Evolutionary conservation across 176 grass and related monocot genomes (phyloP).

Genomic region (Phyllostachys edulis): DNA sequence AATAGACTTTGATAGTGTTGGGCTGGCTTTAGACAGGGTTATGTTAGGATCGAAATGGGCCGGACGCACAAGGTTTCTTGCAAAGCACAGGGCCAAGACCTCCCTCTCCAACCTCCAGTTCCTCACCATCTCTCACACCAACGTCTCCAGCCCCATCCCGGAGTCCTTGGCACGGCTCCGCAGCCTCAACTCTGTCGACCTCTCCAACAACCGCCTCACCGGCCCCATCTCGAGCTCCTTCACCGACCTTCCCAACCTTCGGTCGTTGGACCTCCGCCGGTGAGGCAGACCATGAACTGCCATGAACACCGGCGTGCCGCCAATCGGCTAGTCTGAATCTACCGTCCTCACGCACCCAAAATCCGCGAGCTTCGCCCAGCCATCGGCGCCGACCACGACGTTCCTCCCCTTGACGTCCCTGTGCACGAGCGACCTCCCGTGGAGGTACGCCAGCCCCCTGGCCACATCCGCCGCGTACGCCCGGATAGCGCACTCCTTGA

Average conservation of each 20-base stretch:
- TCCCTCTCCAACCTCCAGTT: constrained; percentile 56
- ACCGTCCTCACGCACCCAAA: constrained; percentile 54
- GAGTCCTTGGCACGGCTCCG: constrained; percentile 32
- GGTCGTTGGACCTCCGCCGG: too few species aligned
- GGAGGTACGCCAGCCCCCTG: constrained; percentile 56
- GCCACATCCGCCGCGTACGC: constrained; percentile 49
- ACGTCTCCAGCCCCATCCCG: constrained; percentile 59
- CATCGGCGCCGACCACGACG: constrained; percentile 64
- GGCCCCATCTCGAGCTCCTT: constrained; percentile 50
- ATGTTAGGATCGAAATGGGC: too few species aligned
- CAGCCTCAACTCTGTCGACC: constrained; percentile 49
- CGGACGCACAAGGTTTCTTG: too few species aligned
- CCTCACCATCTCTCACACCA: constrained; percentile 60
- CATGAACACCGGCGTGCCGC: constrained; percentile 31
- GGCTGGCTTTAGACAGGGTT: too few species aligned
- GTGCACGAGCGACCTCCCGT: constrained; percentile 53
- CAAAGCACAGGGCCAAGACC: too few species aligned
- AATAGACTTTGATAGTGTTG: too few species aligned
- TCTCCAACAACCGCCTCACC: constrained; percentile 55
- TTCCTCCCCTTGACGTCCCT: constrained; percentile 65
- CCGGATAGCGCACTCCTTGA: too few species aligned
- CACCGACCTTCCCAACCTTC: too few species aligned
- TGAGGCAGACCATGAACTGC: too few species aligned
- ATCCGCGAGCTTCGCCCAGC: constrained; percentile 60
- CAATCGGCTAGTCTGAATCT: constrained; percentile 10